Evolutionary conservation across 2,329 filamentous ascomycete species (phyloP).

Genomic region (Botryosphaeria dothidea): DNA sequence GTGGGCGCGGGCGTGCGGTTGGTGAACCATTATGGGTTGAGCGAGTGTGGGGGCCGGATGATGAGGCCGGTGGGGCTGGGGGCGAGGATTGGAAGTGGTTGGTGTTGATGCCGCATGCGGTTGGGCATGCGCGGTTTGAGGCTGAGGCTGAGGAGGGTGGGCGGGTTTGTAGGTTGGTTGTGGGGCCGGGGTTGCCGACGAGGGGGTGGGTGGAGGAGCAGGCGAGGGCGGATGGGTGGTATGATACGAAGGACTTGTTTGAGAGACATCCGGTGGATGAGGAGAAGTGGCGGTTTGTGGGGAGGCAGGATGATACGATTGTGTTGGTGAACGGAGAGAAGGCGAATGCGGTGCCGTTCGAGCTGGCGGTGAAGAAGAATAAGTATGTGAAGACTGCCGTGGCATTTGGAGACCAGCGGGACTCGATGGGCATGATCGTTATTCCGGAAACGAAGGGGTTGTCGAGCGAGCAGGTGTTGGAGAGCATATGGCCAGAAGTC

Average conservation of each 20-base stretch:
- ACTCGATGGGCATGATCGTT: conserved; percentile 56
- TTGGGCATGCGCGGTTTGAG: conserved; percentile 40
- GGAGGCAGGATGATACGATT: conserved; percentile 49
- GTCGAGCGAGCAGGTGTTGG: conserved; percentile 48
- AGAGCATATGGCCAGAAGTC: conserved; percentile 52
- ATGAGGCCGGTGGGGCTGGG: conserved; percentile 50
- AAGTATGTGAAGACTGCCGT: conserved; percentile 57
- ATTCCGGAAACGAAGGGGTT: conserved; percentile 48
- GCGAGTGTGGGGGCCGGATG: conserved; percentile 60
- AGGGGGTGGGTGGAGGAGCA: not conserved
- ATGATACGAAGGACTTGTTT: conserved; percentile 46
- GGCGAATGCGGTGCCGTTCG: conserved; percentile 50
- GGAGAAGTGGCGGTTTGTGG: conserved; percentile 49
- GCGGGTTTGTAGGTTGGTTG: not conserved
- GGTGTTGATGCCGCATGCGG: conserved; percentile 41
- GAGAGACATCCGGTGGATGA: conserved; percentile 43
- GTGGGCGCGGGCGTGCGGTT: conserved; percentile 57
- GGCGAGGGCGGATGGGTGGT: conserved; percentile 33
- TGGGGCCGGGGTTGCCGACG: not conserved
- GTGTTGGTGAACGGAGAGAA: conserved; percentile 54
- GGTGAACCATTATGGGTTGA: conserved; percentile 59
- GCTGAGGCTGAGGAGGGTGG: not conserved
- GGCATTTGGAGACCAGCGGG: conserved; percentile 57
- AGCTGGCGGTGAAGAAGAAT: conserved; percentile 56
- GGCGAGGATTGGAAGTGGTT: conserved; percentile 62